Conservation (phyloP, 441 rosid species). For the Corymbia calophylla region DNA sequence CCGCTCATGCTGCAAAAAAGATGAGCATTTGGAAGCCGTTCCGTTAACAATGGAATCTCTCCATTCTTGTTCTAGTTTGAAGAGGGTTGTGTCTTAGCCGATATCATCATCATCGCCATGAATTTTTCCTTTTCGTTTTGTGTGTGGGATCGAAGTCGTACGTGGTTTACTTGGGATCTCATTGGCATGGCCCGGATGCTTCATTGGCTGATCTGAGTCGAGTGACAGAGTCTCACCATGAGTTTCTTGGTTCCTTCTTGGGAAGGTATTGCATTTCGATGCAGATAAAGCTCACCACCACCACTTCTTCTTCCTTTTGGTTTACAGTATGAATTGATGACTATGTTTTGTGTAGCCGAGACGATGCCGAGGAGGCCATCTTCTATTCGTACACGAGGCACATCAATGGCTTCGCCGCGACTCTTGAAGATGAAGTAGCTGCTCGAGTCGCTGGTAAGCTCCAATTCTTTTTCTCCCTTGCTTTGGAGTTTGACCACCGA, state of each 20-base stretch:
- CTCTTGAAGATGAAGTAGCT: constrained; percentile 32
- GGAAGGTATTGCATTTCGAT: constrained; percentile 24
- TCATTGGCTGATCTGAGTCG: constrained; percentile 19
- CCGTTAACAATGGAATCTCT: not conserved
- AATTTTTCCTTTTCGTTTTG: not conserved
- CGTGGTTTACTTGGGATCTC: constrained; percentile 59
- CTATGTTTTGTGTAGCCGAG: constrained; percentile 20
- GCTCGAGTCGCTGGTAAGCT: constrained; percentile 30
- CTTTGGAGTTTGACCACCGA: not conserved
- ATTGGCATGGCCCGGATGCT: constrained; percentile 30
- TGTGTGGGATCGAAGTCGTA: constrained; percentile 19
- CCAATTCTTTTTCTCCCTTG: not conserved
- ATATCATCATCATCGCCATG: not conserved
- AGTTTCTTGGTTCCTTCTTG: constrained; percentile 45
- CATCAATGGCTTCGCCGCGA: constrained; percentile 66
- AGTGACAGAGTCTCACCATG: constrained; percentile 38
- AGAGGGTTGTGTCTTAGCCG: not conserved
- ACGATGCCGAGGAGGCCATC: constrained; percentile 32
- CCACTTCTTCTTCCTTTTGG: not conserved
- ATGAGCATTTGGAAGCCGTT: constrained; percentile 8
- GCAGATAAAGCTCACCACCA: too few relatives aligned
- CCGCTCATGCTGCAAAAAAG: constrained; percentile 20
- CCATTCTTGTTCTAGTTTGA: not conserved
- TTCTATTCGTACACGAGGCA: constrained; percentile 58
- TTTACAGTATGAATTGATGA: not conserved